Conservation (phyloP, 2,329 filamentous ascomycete species). For the Parastagonospora nodorum region DNA sequence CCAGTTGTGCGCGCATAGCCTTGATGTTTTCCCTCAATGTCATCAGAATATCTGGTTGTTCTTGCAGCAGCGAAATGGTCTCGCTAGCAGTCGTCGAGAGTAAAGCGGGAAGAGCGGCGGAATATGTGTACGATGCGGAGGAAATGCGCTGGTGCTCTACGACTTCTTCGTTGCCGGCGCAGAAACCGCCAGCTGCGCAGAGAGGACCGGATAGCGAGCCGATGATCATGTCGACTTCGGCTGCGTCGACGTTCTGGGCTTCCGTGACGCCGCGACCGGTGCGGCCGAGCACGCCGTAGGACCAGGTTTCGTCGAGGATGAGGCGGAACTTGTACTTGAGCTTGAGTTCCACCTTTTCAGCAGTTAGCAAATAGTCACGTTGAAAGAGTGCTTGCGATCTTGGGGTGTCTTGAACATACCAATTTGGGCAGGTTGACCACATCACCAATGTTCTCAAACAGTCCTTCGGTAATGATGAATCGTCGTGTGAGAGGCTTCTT, state of each 20-base stretch:
- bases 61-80: conserved; percentile 83
- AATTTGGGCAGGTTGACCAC: conserved; percentile 83
- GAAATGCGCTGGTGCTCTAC: conserved; percentile 96
- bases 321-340: conserved; percentile 97
- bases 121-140: conserved; percentile 91
- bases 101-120: conserved; percentile 90
- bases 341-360: conserved; percentile 78
- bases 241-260: conserved; percentile 92
- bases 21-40: conserved; percentile 86
- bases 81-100: conserved; percentile 95
- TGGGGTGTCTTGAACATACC: conserved; percentile 50
- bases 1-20: conserved; percentile 82
- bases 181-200: conserved; percentile 94
- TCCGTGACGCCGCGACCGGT: conserved; percentile 93
- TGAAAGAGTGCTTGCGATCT: neutral
- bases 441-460: conserved; percentile 92
- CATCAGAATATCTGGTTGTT: conserved; percentile 78
- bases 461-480: conserved; percentile 93
- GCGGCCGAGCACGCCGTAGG: conserved; percentile 89
- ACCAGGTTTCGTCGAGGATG: conserved; percentile 97
- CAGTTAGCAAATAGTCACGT: conserved; percentile 6
- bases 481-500: conserved; percentile 87
- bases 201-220: conserved; percentile 89
- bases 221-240: conserved; percentile 95
- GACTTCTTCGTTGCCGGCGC: conserved; percentile 86